Evolutionary conservation across 2,329 filamentous ascomycete genomes (phyloP), one percentile per base, ranked within the genome.

Genomic region (Trichophyton verrucosum): DNA sequence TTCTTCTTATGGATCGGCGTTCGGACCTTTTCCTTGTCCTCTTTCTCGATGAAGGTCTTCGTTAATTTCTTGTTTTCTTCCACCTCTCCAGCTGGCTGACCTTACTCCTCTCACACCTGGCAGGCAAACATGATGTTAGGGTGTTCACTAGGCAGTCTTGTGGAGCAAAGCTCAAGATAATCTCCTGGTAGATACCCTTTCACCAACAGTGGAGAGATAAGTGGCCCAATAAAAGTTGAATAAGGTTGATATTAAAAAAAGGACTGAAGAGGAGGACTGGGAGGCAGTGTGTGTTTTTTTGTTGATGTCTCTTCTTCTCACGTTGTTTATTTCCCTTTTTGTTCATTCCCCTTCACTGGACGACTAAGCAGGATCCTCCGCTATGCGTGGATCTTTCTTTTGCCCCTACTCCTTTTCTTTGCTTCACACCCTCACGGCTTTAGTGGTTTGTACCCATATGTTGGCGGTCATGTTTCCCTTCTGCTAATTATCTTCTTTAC

Each of bases 241-340:
- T 51, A 22, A 51, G 15, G 46, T 30, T 20, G 24, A 30, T 22
- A 5, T 27, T 27, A 15, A 51, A 51, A 51, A 27, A 62, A 59
- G 27, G 27, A 30, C 27, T 56, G 58, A 61, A 64, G 53, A 56
- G 58, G 58, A 61, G 56, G 61, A 58, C 4, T 15, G n/a, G 40
- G 56, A 58, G 30, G 20, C 13, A 36, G 30, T n/a, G 40, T 22
- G 53, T 33, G n/a, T 57, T 17, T 51, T 51, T 11, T 51, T 15
- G 3, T 51, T 60, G 38, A 13, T 40, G 22, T 17, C 27, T 60
- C 24, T 36, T 24, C 24, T 22, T n/a, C 4, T 24, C n/a, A 42
- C 30, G 44, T 40, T 47, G 15, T 8, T 47, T 24, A 44, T 42
- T 17, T 42, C 30, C n/a, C 30, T 44, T 15, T 46, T 59, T 11